Evolutionary conservation across 805 yeast genomes (phyloP).

Genomic region (Hanseniaspora pseudoguilliermondii): DNA sequence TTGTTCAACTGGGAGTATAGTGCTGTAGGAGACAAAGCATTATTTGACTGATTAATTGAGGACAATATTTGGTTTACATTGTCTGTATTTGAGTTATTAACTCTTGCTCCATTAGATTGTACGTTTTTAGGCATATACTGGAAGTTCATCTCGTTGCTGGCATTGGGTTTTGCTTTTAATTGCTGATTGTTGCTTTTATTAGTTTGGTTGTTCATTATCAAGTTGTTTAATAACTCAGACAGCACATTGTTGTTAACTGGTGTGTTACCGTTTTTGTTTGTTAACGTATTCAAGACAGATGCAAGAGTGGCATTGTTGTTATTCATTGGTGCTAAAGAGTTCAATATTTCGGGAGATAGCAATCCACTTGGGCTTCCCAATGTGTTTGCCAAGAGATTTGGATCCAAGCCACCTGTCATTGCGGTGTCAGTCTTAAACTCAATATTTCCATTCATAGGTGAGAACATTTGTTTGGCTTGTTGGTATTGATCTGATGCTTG

Average conservation of each 20-base stretch:
- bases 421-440: background rate
- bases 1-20: background rate
- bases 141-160: background rate
- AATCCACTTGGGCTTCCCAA: slow-evolving; percentile 8
- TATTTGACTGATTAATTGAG: background rate
- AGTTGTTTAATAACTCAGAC: slow-evolving; percentile 1
- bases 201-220: slow-evolving; percentile 4
- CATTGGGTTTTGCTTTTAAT: background rate
- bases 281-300: slow-evolving; percentile 3
- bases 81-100: background rate
- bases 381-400: slow-evolving; percentile 15
- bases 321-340: slow-evolving; percentile 14
- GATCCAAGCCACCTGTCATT: background rate
- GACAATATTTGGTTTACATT: background rate
- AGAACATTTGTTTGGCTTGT: background rate
- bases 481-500: slow-evolving; percentile 11
- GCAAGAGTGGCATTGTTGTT: background rate
- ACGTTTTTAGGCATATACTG: slow-evolving; percentile 8
- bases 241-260: background rate
- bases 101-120: background rate
- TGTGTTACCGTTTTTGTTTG: background rate
- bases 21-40: background rate
- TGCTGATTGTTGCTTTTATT: slow-evolving; percentile 11
- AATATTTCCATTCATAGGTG: background rate
- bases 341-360: slow-evolving; percentile 20